Evolutionary conservation across 495 filamentous ascomycete genomes (phyloP).

Genomic region (Penicillium turbatum): DNA sequence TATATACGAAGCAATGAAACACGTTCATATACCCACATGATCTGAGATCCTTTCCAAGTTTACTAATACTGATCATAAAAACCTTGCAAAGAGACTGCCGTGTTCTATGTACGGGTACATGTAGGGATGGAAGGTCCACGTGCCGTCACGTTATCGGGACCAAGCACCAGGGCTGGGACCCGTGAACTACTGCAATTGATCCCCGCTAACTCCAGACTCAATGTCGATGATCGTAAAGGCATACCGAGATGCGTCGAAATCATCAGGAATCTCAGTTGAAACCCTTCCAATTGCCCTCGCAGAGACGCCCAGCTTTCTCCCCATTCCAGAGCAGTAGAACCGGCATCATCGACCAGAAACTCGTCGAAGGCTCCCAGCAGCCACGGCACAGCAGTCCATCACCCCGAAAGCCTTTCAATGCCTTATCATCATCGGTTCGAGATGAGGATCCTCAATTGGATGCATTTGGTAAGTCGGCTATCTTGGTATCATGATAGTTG

Average conservation of each 20-base stretch:
- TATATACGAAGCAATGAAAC: slow-evolving; percentile 32
- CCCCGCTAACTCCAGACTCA: neutral
- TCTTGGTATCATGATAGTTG: neutral
- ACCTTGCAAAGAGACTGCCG: too few species aligned
- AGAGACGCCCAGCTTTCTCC: slow-evolving; percentile 5
- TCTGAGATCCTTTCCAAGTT: too few species aligned
- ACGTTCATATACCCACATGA: slow-evolving; percentile 14
- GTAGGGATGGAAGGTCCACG: slow-evolving; percentile 15
- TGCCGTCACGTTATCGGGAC: slow-evolving; percentile 11
- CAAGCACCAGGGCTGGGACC: neutral
- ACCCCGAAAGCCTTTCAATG: neutral
- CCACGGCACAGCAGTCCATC: slow-evolving; percentile 8
- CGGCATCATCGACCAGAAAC: slow-evolving; percentile 22
- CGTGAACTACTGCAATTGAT: neutral
- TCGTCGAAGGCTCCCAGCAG: slow-evolving; percentile 27
- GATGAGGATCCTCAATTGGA: slow-evolving; percentile 37
- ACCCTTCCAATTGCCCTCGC: slow-evolving; percentile 9
- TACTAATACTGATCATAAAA: too few species aligned
- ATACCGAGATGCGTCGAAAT: slow-evolving; percentile 13
- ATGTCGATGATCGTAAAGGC: neutral
- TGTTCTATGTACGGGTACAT: neutral
- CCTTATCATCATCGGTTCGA: neutral
- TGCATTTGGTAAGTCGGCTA: slow-evolving; percentile 44
- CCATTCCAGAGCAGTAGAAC: slow-evolving; percentile 14
- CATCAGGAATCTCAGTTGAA: neutral